These are phyloP conservation scores for Penicillium sp. DNA, from an alignment of 2,329 filamentous ascomycete species.

Conservation along the genomic window DNA sequence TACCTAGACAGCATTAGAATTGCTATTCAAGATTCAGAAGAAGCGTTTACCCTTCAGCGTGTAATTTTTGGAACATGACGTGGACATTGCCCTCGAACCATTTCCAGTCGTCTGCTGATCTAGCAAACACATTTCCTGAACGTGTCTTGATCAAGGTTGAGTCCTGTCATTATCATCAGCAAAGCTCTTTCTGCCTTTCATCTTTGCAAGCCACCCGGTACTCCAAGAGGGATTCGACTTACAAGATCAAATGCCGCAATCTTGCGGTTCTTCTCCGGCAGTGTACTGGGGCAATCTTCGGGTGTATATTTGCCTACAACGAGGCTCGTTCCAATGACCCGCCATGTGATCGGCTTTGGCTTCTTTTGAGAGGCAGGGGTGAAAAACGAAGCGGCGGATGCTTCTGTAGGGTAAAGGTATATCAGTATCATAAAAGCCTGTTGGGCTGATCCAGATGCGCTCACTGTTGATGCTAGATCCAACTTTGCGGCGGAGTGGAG, in stretches of 20 bases:
- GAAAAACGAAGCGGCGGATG: constrained; percentile 79
- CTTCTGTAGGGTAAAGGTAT: constrained; percentile 25
- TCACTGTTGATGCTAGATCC: constrained; percentile 56
- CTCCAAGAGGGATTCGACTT: constrained; percentile 10
- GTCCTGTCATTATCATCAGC: constrained; percentile 56
- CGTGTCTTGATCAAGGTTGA: constrained; percentile 80
- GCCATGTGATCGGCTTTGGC: constrained; percentile 73
- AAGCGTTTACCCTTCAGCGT: constrained; percentile 62
- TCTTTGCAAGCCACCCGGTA: background rate
- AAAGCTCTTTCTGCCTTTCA: background rate
- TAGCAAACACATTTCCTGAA: constrained; percentile 77
- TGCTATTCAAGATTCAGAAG: background rate
- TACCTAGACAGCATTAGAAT: constrained; percentile 53
- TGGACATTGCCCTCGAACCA: constrained; percentile 85
- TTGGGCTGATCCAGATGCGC: constrained; percentile 5
- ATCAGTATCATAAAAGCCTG: background rate
- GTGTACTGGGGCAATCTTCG: constrained; percentile 10
- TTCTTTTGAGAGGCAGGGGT: constrained; percentile 82
- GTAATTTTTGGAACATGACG: constrained; percentile 63
- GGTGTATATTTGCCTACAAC: constrained; percentile 72
- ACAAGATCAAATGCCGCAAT: constrained; percentile 52
- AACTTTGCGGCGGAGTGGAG: constrained; percentile 56
- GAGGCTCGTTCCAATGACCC: constrained; percentile 65
- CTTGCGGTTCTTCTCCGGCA: constrained; percentile 24
- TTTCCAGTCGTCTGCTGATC: constrained; percentile 78